Evolutionary conservation across 2,329 filamentous ascomycete genomes (phyloP).

Genomic region (Clarireedia sp.): DNA sequence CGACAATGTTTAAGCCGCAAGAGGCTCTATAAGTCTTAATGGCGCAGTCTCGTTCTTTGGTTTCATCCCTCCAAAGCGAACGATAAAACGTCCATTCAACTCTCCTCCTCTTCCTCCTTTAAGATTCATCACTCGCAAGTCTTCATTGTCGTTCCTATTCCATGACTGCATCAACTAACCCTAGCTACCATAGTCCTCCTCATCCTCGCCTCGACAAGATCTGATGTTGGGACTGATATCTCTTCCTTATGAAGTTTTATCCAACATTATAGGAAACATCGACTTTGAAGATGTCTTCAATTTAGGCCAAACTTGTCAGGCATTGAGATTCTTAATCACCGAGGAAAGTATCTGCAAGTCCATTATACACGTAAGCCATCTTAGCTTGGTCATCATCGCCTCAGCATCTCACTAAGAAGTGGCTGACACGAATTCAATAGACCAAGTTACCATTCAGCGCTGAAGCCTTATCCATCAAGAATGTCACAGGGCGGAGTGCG

Average conservation of each 20-base stretch:
- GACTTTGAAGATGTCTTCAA: conserved; percentile 28
- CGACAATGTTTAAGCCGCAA: too few relatives aligned
- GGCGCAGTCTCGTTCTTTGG: too few relatives aligned
- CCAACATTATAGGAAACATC: conserved; percentile 23
- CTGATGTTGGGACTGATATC: conserved; percentile 23
- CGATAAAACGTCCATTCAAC: too few relatives aligned
- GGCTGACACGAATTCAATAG: conserved; percentile 11
- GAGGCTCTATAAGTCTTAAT: too few relatives aligned
- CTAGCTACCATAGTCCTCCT: background rate
- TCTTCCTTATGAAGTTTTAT: conserved; percentile 28
- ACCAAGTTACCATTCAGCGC: conserved; percentile 24
- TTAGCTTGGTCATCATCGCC: background rate
- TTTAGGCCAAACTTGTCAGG: conserved; percentile 22
- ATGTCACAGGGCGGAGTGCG: conserved; percentile 33
- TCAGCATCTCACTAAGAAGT: background rate
- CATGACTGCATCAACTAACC: background rate
- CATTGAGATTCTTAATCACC: conserved; percentile 20
- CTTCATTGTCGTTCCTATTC: too few relatives aligned
- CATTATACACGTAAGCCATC: conserved; percentile 22
- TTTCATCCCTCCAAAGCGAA: too few relatives aligned
- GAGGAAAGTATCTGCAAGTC: conserved; percentile 27
- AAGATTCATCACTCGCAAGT: too few relatives aligned
- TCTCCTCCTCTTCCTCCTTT: too few relatives aligned
- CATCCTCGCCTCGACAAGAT: background rate
- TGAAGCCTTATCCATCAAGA: conserved; percentile 20